A percentile compares a stretch with the other conserved stretches of the same genome.
Evolutionary conservation across 305 asterid genomes (phyloP).

Genomic region (Ilex paraguariensis): DNA sequence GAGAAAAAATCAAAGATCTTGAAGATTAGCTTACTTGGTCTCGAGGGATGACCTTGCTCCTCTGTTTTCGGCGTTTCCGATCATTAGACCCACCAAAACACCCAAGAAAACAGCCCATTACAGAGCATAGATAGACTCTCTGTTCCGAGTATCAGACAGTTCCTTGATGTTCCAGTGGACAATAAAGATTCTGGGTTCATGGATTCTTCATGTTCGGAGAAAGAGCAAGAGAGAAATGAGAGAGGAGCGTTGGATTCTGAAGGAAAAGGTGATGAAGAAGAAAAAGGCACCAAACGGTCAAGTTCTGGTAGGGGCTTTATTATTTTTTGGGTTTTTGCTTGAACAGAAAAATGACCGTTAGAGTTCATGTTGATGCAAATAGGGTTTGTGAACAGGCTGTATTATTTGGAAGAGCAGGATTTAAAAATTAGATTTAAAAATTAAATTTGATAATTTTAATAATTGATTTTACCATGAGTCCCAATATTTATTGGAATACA

Average conservation of each 20-base stretch:
- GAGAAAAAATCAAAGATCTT: slow-evolving; percentile 3
- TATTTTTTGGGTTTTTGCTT: not conserved
- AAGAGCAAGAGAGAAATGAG: not conserved
- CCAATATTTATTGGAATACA: too few species aligned
- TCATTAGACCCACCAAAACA: slow-evolving; percentile 54
- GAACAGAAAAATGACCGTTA: not conserved
- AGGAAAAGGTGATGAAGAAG: not conserved
- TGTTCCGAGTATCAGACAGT: not conserved
- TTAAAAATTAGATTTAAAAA: too few species aligned
- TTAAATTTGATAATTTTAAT: too few species aligned
- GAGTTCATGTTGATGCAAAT: not conserved
- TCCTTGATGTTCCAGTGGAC: not conserved
- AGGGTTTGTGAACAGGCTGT: too few species aligned
- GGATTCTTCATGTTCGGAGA: not conserved
- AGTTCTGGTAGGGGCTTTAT: not conserved
- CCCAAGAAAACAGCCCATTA: slow-evolving; percentile 58
- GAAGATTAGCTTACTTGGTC: slow-evolving; percentile 30
- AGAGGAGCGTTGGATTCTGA: not conserved
- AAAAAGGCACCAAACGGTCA: not conserved
- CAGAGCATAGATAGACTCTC: too few species aligned
- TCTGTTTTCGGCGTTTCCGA: slow-evolving; percentile 36
- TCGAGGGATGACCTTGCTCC: slow-evolving; percentile 34
- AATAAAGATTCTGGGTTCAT: not conserved
- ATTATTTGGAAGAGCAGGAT: too few species aligned
- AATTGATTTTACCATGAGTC: too few species aligned